Evolutionary conservation across 2,329 filamentous ascomycete species (phyloP), one percentile per base, ranked within the genome.

Genomic region (Cladorrhinum sp.): DNA sequence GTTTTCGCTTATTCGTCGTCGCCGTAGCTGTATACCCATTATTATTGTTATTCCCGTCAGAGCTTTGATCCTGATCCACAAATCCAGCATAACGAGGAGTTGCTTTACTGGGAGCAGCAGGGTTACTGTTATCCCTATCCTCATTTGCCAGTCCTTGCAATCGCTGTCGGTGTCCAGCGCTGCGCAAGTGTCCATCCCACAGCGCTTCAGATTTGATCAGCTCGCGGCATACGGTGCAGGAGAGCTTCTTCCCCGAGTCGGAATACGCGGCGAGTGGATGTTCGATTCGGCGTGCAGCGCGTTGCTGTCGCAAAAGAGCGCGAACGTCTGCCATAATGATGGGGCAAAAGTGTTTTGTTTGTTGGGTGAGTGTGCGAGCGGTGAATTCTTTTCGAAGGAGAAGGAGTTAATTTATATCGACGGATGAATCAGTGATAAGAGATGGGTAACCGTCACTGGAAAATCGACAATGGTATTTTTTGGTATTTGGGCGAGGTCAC

Each of bases 301-400:
- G 86, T 74, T 94, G 89, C 70, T 87, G 88, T 68, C 90, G 89
- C 61, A 96, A 82, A 54, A 96, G 84, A 36, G 90, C 85, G 68
- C 92, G 88, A 24, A 91, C 88, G 74, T 96, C 91, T 67, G 90
- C 82, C 90, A 95, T n/a, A n/a, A n/a, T n/a, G n/a, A n/a, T n/a
- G n/a, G n/a, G n/a, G n/a, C n/a, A n/a, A n/a, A n/a, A n/a, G n/a
- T n/a, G n/a, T n/a, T 94, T n/a, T 65, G 51, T 62, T 49, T 54
- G 36, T 20, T n/a, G n/a, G n/a, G n/a, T n/a, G n/a, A n/a, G n/a
- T n/a, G n/a, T n/a, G n/a, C n/a, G n/a, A n/a, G n/a, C n/a, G n/a
- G n/a, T n/a, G n/a, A n/a, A n/a, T n/a, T n/a, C n/a, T n/a, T n/a
- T n/a, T n/a, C n/a, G n/a, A n/a, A n/a, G n/a, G n/a, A n/a, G n/a